Percentiles rank a stretch among this genome's conserved stretches.
Evolutionary conservation across 2,329 filamentous ascomycete species (phyloP).

Genomic region (Trichoderma sp.): DNA sequence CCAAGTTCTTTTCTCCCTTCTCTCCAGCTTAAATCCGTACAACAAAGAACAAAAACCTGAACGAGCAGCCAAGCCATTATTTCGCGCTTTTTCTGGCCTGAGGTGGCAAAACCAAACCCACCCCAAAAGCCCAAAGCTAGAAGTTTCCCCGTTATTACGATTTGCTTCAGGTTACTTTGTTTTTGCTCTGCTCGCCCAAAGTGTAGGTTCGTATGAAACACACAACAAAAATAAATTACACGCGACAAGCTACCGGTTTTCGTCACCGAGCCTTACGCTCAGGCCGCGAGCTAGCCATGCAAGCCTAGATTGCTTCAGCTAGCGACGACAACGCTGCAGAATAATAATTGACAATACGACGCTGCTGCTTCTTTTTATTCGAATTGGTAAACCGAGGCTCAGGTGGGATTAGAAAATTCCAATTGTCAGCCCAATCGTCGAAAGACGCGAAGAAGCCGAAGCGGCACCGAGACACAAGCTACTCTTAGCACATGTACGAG

Average conservation of each 20-base stretch:
- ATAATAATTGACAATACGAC: neutral
- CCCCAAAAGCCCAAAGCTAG: neutral
- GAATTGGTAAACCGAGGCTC: neutral
- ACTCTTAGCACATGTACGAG: neutral
- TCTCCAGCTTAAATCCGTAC: neutral
- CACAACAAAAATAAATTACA: neutral
- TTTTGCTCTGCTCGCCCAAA: neutral
- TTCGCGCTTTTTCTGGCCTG: neutral
- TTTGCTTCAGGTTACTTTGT: neutral
- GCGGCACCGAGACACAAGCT: neutral
- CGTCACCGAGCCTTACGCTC: slow-evolving; percentile 17
- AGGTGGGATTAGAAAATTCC: neutral
- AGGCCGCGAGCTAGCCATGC: slow-evolving; percentile 6
- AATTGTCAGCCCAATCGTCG: neutral
- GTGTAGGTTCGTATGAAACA: neutral
- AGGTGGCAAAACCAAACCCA: neutral
- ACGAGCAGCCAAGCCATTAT: neutral
- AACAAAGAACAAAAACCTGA: neutral
- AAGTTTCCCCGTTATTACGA: neutral
- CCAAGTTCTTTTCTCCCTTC: neutral
- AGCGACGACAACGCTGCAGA: neutral
- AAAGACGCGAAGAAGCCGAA: neutral
- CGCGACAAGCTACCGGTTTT: slow-evolving; percentile 21
- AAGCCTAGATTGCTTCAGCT: neutral
- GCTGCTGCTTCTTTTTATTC: neutral